Conservation (phyloP, 2,329 filamentous ascomycete species). For the Sporothrix humicola region DNA sequence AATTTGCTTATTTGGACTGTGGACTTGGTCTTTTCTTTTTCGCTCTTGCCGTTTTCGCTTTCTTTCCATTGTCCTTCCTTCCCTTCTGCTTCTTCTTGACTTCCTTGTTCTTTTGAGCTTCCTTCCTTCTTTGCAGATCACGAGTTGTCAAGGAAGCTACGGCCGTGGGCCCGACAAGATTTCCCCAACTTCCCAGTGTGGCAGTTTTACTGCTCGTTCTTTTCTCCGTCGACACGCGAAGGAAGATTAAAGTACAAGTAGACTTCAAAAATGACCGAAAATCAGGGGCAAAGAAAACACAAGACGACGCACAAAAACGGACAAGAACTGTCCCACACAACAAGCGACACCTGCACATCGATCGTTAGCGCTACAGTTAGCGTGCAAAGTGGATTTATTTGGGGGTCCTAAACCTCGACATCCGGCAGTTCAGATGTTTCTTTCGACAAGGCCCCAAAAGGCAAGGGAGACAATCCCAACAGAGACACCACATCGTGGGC, state of each 20-base stretch:
- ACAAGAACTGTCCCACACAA: background rate
- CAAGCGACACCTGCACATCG: background rate
- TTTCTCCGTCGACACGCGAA: constrained; percentile 11
- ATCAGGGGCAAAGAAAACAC: background rate
- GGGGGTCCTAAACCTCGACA: background rate
- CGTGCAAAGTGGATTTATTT: background rate
- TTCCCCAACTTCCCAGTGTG: background rate
- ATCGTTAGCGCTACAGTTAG: constrained; percentile 2
- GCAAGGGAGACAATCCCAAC: background rate
- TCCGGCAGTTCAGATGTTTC: background rate
- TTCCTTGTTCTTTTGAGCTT: background rate
- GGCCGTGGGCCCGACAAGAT: background rate
- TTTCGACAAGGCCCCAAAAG: background rate
- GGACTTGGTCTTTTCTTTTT: background rate
- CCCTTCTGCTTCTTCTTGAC: background rate
- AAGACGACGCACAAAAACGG: background rate
- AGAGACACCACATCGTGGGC: background rate
- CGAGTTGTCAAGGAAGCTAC: background rate
- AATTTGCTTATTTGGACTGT: background rate
- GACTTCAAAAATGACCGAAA: background rate
- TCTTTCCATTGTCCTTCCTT: background rate
- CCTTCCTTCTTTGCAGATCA: background rate
- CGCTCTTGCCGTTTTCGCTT: background rate
- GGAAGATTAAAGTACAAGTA: background rate
- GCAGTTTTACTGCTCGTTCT: background rate